Evolutionary conservation across 441 rosid genomes (phyloP).

Genomic region (Pelargonium citronellum): DNA sequence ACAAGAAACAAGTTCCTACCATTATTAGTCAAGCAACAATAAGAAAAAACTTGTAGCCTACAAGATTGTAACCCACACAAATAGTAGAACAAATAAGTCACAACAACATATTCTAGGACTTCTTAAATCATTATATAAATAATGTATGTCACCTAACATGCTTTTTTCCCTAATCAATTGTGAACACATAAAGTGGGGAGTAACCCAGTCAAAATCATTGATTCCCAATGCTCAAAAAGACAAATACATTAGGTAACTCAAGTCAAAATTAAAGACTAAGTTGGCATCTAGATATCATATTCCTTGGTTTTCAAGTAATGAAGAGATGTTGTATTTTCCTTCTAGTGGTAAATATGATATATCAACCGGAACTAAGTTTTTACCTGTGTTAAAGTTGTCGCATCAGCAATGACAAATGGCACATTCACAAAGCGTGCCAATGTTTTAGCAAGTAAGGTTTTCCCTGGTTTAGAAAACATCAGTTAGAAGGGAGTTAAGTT

Average conservation of each 20-base stretch:
- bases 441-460: constrained; percentile 91
- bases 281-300: background rate
- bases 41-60: background rate
- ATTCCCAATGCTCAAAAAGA: background rate
- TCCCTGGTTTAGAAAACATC: constrained; percentile 53
- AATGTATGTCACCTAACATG: background rate
- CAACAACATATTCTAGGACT: background rate
- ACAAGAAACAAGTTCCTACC: constrained; percentile 22
- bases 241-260: background rate
- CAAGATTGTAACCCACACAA: background rate
- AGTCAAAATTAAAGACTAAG: background rate
- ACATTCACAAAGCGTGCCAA: constrained; percentile 91
- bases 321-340: background rate
- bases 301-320: background rate
- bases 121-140: background rate
- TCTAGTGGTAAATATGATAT: background rate
- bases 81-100: constrained; percentile 1
- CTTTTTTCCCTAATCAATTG: background rate
- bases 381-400: constrained; percentile 92
- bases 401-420: constrained; percentile 96
- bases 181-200: background rate
- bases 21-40: constrained; percentile 6
- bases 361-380: constrained; percentile 14
- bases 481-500: constrained; percentile 20
- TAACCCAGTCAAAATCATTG: background rate